Evolutionary conservation across 202 grass and related monocot species (phyloP), one percentile per base, ranked within the genome.

Genomic region (Elaeis oleifera): DNA sequence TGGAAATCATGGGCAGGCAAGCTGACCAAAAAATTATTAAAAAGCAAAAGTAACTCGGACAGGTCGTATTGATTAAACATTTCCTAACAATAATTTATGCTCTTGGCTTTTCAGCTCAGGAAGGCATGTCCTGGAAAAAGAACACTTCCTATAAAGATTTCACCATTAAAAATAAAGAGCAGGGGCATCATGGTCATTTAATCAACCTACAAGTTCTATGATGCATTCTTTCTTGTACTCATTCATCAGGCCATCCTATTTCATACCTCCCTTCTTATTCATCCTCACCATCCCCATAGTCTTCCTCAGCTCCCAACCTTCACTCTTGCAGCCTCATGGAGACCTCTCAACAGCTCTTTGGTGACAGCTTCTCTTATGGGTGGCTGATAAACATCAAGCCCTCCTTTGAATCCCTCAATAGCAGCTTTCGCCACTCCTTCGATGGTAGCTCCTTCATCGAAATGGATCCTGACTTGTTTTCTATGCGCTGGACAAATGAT

Each of bases 361-460:
- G 20, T 22, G 60, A 63, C 1, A 63, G 60, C 32, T 63, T 63
- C 60, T 63, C 60, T 26, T 49, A 63, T 7, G 23, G 60, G 11
- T 63, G 60, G 60, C 36, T 49, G 32, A 49, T 49, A 14, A 63
- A 49, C 60, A 16, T 63, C 60, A 49, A 63, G 18, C 6, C 24
- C 57, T 15, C 36, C 32, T 14, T 32, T 8, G 31, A 9, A 16
- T 17, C 57, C 57, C 36, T 44, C 36, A 44, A 44, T 13, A 13
- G 36, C 36, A 44, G 36, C 36, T 44, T 44, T 13, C 36, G 36
- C 36, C 36, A 13, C 9, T 44, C 36, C 6, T 13, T 44, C 9
- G 36, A 44, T 44, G 14, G 23, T 3, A 19, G 29, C 60, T 63
- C 60, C 60, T 63, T 63, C 60, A 63, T 63, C 18, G 60, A 63